These are phyloP conservation scores for Pseudopyricularia javanii DNA, from an alignment of 2,329 filamentous ascomycete genomes.

Conservation along the genomic window DNA sequence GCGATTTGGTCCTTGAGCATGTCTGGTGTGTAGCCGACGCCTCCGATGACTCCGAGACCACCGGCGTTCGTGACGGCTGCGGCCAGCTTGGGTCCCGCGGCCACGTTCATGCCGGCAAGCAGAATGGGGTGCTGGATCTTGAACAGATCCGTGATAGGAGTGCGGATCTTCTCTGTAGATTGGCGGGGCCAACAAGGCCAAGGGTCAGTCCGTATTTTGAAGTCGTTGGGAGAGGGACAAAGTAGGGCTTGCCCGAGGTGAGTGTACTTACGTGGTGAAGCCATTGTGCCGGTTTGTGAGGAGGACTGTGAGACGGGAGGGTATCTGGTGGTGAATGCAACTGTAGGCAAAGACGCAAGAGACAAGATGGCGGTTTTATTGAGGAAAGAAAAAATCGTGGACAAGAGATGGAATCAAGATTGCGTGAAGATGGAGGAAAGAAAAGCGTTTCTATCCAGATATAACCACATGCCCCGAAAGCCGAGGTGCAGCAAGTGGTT, in stretches of 20 bases:
- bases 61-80: conserved; percentile 96
- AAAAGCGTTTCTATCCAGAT: neutral
- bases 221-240: neutral
- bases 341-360: neutral
- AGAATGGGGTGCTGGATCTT: conserved; percentile 95
- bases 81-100: conserved; percentile 88
- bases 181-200: neutral
- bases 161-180: conserved; percentile 69
- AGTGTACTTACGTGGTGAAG: conserved; percentile 60
- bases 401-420: neutral
- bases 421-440: conserved; percentile 1
- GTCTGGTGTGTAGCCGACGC: conserved; percentile 89
- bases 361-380: neutral
- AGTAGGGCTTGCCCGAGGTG: neutral
- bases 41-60: conserved; percentile 91
- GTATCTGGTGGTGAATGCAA: neutral
- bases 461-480: conserved; percentile 10
- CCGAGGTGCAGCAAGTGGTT: conserved; percentile 8
- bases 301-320: neutral
- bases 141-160: conserved; percentile 86
- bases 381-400: neutral
- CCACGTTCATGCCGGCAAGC: conserved; percentile 98
- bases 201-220: neutral
- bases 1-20: conserved; percentile 93
- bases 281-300: conserved; percentile 38